Evolutionary conservation across 768 basidiomycete species (phyloP).

Genomic region (Kwoniella sp.): DNA sequence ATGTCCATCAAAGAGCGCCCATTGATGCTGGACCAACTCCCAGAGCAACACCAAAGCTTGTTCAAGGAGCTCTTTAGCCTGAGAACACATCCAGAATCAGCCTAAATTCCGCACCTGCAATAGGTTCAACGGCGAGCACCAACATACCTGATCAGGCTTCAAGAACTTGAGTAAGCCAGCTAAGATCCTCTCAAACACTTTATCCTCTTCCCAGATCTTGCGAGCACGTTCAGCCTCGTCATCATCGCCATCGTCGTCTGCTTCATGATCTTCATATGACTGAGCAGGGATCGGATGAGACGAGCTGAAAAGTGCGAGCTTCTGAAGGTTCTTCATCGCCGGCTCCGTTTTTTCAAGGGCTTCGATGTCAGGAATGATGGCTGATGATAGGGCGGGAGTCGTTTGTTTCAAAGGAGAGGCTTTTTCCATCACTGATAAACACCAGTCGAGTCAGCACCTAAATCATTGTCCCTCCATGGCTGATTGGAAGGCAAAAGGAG

Average conservation of each 20-base stretch:
- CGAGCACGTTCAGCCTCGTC: slow-evolving; percentile 15
- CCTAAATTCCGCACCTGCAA: too few relatives aligned
- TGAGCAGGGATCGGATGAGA: slow-evolving; percentile 28
- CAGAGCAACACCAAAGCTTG: slow-evolving; percentile 79
- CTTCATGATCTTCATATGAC: slow-evolving; percentile 10
- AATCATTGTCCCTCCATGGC: not conserved
- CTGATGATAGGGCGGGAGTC: slow-evolving; percentile 57
- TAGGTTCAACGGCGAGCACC: too few relatives aligned
- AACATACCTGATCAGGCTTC: slow-evolving; percentile 65
- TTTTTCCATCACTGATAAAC: slow-evolving; percentile 61
- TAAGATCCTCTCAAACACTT: slow-evolving; percentile 71
- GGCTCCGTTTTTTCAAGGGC: slow-evolving; percentile 63
- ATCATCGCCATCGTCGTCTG: slow-evolving; percentile 1
- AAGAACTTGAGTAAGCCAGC: slow-evolving; percentile 67
- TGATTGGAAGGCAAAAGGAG: too few relatives aligned
- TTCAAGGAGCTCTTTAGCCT: slow-evolving; percentile 70
- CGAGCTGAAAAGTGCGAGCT: slow-evolving; percentile 59
- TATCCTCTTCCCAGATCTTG: slow-evolving; percentile 69
- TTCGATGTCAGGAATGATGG: slow-evolving; percentile 64
- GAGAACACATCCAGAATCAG: slow-evolving; percentile 15
- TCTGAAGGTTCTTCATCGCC: slow-evolving; percentile 65
- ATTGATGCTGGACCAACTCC: slow-evolving; percentile 79
- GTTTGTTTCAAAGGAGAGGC: slow-evolving; percentile 59
- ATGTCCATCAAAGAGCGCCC: slow-evolving; percentile 71
- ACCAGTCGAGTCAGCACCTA: not conserved